phyloP scores from a whole-genome alignment of 108 stramenopile genomes.

The Fragilaria crotonensis region DNA sequence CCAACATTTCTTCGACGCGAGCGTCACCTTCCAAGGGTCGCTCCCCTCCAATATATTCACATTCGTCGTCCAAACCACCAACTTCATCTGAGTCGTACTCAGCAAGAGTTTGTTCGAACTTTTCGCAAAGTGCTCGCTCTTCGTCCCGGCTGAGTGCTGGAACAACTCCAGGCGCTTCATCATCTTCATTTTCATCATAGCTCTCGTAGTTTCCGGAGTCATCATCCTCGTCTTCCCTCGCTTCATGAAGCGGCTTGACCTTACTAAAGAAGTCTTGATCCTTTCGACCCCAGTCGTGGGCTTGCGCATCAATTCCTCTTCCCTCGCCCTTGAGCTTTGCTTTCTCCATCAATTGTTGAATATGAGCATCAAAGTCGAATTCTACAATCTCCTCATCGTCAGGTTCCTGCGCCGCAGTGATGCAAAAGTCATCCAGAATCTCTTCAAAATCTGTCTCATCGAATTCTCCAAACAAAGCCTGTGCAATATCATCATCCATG shows the following conservation, averaged over 20 bases:
- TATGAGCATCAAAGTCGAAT: conserved; percentile 94
- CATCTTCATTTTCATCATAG: conserved; percentile 35
- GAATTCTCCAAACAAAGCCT: conserved; percentile 78
- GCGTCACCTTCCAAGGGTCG: conserved; percentile 71
- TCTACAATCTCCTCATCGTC: conserved; percentile 32
- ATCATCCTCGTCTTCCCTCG: conserved; percentile 37
- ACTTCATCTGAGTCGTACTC: conserved; percentile 84
- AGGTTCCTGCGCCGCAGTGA: conserved; percentile 75
- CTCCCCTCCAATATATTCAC: conserved; percentile 49
- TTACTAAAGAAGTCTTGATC: conserved; percentile 71
- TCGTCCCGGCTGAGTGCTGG: conserved; percentile 35
- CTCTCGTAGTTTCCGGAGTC: conserved; percentile 26
- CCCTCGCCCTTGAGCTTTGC: conserved; percentile 48
- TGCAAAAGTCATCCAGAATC: conserved; percentile 92
- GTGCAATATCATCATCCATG: conserved; percentile 93
- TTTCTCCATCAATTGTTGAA: conserved; percentile 80
- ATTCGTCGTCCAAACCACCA: conserved; percentile 67
- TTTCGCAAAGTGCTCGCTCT: conserved; percentile 67
- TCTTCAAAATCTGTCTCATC: conserved; percentile 83
- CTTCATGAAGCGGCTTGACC: conserved; percentile 30
- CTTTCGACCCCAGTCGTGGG: conserved; percentile 26
- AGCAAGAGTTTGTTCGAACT: conserved; percentile 81
- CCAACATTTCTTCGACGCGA: conserved; percentile 67
- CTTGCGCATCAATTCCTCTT: conserved; percentile 12
- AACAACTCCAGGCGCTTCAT: conserved; percentile 33